phyloP scores from a whole-genome alignment of 1,284 basidiomycete species.

The Hemileia vastatrix region DNA sequence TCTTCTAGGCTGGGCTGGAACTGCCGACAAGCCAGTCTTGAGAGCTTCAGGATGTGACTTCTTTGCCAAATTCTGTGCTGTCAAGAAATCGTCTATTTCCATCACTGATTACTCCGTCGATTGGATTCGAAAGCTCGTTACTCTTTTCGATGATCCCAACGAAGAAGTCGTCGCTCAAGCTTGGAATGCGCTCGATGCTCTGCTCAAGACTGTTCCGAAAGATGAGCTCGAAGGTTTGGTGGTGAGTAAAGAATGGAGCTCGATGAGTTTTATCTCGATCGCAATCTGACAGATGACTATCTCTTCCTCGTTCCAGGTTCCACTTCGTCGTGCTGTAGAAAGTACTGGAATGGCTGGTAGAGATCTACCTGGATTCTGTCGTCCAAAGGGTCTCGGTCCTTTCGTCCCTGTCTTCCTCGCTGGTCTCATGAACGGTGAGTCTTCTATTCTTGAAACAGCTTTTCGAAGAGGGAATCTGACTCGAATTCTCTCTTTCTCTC shows the following conservation, averaged over 20 bases:
- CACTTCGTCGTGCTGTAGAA: conserved; percentile 83
- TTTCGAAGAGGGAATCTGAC: conserved; percentile 39
- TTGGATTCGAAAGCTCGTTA: conserved; percentile 86
- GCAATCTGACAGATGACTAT: neutral
- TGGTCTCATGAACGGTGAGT: conserved; percentile 51
- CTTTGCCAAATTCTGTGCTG: conserved; percentile 70
- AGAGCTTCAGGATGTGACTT: conserved; percentile 55
- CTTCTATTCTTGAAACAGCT: conserved; percentile 49
- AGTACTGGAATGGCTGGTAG: conserved; percentile 66
- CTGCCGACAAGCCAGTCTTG: conserved; percentile 61
- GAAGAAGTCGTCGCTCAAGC: conserved; percentile 68
- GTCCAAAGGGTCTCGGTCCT: conserved; percentile 80
- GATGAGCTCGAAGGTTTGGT: conserved; percentile 66
- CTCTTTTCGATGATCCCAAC: conserved; percentile 69
- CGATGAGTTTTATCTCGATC: conserved; percentile 42
- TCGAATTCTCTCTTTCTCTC: neutral
- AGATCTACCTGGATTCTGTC: conserved; percentile 73
- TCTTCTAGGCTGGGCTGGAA: conserved; percentile 66
- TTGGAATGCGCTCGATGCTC: conserved; percentile 70
- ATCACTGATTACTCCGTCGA: conserved; percentile 67
- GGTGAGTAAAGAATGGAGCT: conserved; percentile 14
- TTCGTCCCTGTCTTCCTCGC: conserved; percentile 81
- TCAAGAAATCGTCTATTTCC: conserved; percentile 48
- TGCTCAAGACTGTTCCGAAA: conserved; percentile 83
- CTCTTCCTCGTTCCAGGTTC: conserved; percentile 56